Conservation (phyloP, 768 basidiomycete genomes). For the Astraeus odoratus region DNA sequence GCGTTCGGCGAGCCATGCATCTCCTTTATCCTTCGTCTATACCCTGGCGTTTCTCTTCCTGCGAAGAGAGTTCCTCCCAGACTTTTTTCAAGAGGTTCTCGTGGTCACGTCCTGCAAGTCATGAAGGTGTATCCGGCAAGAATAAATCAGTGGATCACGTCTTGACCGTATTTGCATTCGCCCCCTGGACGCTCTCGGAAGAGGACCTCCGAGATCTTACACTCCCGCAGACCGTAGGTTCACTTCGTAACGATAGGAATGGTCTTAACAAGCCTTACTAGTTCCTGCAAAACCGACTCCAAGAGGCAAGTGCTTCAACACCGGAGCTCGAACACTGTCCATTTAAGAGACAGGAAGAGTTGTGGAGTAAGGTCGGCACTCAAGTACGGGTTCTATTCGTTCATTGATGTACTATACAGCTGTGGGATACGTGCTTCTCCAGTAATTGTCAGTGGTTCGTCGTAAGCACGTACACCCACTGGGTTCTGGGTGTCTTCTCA, state of each 20-base stretch:
- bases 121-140: conserved; percentile 11
- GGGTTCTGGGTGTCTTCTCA: conserved; percentile 39
- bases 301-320: conserved; percentile 6
- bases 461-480: conserved; percentile 36
- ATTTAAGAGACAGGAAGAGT: conserved; percentile 35
- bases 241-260: background rate
- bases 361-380: conserved; percentile 48
- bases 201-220: conserved; percentile 30
- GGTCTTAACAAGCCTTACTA: conserved; percentile 8
- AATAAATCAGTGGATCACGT: conserved; percentile 9
- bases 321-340: conserved; percentile 1
- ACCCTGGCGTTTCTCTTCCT: conserved; percentile 25
- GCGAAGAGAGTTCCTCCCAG: conserved; percentile 14
- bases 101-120: conserved; percentile 18
- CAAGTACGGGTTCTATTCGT: background rate
- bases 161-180: conserved; percentile 28
- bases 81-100: conserved; percentile 18
- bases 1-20: conserved; percentile 36
- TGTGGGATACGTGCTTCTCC: conserved; percentile 35
- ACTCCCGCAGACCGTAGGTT: conserved; percentile 16
- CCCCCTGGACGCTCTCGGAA: conserved; percentile 33
- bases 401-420: conserved; percentile 16
- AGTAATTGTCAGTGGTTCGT: conserved; percentile 33
- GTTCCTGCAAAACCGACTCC: conserved; percentile 14
- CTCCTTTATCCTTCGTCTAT: conserved; percentile 22